phyloP scores from a whole-genome alignment of 1,284 basidiomycete genomes.

The Rhodotorula sp. region DNA sequence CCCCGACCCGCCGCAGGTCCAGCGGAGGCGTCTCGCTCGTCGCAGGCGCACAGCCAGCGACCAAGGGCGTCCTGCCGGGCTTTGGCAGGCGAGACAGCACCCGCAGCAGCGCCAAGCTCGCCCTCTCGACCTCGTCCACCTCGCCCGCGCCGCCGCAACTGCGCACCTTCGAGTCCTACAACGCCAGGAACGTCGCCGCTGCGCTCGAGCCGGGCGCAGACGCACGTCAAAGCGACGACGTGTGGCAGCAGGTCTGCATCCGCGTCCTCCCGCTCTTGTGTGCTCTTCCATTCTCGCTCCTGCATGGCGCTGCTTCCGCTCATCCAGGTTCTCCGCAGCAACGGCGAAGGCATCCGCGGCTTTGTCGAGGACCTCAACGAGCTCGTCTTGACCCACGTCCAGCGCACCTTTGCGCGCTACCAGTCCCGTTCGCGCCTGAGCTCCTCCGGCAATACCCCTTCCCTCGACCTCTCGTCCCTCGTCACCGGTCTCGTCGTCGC shows the following conservation, averaged over 20 bases:
- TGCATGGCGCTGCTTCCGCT: neutral
- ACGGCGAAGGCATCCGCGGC: constrained; percentile 81
- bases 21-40: constrained; percentile 1
- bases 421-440: constrained; percentile 42
- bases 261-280: constrained; percentile 40
- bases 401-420: constrained; percentile 53
- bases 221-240: constrained; percentile 30
- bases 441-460: constrained; percentile 31
- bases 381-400: constrained; percentile 74
- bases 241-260: constrained; percentile 41
- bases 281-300: neutral
- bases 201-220: constrained; percentile 31
- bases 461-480: constrained; percentile 28
- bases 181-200: constrained; percentile 31
- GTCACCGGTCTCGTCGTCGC: constrained; percentile 63
- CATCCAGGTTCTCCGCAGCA: constrained; percentile 55
- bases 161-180: constrained; percentile 27
- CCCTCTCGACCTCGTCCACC: neutral
- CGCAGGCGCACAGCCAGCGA: neutral
- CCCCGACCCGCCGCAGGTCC: constrained; percentile 9
- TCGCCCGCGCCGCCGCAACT: neutral
- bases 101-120: neutral
- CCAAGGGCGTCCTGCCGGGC: neutral
- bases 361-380: constrained; percentile 90
- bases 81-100: neutral